Conservation (phyloP, 1,139 yeast species). For the Geotrichum reessii region DNA sequence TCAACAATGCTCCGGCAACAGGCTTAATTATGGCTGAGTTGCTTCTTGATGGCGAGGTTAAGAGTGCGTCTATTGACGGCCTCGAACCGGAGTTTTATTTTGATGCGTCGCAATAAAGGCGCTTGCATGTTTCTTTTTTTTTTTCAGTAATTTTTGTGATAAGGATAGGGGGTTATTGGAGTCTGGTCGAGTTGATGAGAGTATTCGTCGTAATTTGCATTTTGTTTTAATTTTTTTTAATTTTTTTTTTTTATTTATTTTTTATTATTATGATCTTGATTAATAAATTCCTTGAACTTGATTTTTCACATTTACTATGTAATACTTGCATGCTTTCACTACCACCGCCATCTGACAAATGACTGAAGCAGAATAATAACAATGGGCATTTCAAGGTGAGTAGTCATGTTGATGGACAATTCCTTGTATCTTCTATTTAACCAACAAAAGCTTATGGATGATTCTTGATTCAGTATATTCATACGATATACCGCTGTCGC, state of each 20-base stretch:
- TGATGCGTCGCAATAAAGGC: slow-evolving; percentile 35
- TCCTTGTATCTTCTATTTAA: not conserved
- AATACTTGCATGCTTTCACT: not conserved
- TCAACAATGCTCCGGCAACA: slow-evolving; percentile 94
- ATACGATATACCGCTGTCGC: slow-evolving; percentile 20
- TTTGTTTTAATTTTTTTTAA: not conserved
- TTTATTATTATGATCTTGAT: not conserved
- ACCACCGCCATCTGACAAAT: not conserved
- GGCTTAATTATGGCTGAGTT: slow-evolving; percentile 89
- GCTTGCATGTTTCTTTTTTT: not conserved
- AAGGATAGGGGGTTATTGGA: not conserved
- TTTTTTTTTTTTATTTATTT: not conserved
- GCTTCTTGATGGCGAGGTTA: slow-evolving; percentile 75
- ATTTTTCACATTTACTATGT: not conserved
- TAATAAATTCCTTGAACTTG: not conserved
- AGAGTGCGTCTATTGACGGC: slow-evolving; percentile 70
- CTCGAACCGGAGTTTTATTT: slow-evolving; percentile 82
- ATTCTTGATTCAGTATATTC: not conserved
- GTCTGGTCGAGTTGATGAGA: not conserved
- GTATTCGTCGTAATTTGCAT: not conserved
- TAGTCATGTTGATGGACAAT: not conserved
- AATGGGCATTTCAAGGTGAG: not conserved
- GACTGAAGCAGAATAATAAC: not conserved
- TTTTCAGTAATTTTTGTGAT: not conserved
- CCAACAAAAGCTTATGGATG: not conserved